Evolutionary conservation across 2,329 filamentous ascomycete genomes (phyloP).

Genomic region (Calonectria pseudoturangicola): DNA sequence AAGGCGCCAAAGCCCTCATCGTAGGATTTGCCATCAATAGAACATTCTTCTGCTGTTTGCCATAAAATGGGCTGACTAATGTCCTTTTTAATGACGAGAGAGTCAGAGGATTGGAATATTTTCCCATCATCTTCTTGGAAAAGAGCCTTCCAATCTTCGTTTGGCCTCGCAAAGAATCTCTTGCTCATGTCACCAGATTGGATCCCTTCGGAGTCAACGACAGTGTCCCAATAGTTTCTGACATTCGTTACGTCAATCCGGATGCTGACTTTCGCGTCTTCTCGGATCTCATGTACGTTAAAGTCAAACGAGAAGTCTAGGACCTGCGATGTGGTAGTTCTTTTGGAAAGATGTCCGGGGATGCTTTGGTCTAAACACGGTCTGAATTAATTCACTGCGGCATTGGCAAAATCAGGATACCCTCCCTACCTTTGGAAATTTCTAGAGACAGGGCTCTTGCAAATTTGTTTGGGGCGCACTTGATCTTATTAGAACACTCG

Average conservation of each 20-base stretch:
- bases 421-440: not conserved
- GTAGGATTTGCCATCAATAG: too few relatives aligned
- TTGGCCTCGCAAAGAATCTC: not conserved
- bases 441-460: conserved; percentile 32
- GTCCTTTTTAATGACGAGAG: too few relatives aligned
- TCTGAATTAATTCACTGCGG: too few relatives aligned
- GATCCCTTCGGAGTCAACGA: conserved; percentile 14
- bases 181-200: not conserved
- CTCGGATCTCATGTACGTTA: too few relatives aligned
- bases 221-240: conserved; percentile 5
- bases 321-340: conserved; percentile 16
- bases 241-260: conserved; percentile 1
- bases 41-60: too few relatives aligned
- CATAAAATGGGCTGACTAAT: too few relatives aligned
- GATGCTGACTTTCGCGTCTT: too few relatives aligned
- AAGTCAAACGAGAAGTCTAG: conserved; percentile 39
- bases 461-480: conserved; percentile 32
- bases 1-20: too few relatives aligned
- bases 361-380: not conserved
- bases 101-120: too few relatives aligned
- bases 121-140: too few relatives aligned
- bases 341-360: not conserved
- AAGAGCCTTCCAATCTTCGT: conserved; percentile 1
- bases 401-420: not conserved
- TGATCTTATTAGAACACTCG: too few relatives aligned